Conservation (phyloP, 129 eudicot species). For the Smallanthus sonchifolius region DNA sequence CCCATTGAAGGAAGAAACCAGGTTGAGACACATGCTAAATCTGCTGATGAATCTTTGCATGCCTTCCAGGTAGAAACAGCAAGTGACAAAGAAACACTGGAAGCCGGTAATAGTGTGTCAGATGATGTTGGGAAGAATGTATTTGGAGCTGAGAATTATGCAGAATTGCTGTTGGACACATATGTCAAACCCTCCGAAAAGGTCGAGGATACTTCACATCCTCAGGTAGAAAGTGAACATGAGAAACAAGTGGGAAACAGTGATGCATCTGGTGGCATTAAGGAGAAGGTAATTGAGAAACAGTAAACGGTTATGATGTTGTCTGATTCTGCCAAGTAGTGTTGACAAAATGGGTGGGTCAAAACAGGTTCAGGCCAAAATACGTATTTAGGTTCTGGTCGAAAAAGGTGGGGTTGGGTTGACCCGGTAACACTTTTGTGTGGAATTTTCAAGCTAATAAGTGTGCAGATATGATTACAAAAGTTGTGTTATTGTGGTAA, state of each 20-base stretch:
- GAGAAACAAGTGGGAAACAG: not conserved
- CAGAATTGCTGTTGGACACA: conserved; percentile 1
- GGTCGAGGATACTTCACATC: not conserved
- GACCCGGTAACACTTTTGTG: not conserved
- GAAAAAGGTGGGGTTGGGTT: not conserved
- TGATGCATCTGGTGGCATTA: conserved; percentile 4
- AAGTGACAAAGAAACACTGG: conserved; percentile 12
- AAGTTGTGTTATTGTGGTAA: not conserved
- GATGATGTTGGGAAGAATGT: not conserved
- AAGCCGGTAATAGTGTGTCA: not conserved
- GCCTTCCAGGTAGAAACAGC: conserved; percentile 7
- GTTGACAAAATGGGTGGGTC: not conserved
- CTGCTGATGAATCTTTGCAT: conserved; percentile 6
- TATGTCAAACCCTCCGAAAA: conserved; percentile 14
- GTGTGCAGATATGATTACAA: not conserved
- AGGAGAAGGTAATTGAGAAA: not conserved
- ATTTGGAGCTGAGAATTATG: not conserved
- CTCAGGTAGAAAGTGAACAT: conserved; percentile 17
- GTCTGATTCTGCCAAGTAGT: not conserved
- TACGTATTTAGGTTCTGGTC: not conserved
- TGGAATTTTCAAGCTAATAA: not conserved
- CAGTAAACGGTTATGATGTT: not conserved
- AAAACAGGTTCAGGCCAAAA: not conserved
- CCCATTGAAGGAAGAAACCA: conserved; percentile 6
- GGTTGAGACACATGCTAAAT: not conserved